Evolutionary conservation across 768 basidiomycete genomes (phyloP).

Genomic region (Suillus occidentalis): DNA sequence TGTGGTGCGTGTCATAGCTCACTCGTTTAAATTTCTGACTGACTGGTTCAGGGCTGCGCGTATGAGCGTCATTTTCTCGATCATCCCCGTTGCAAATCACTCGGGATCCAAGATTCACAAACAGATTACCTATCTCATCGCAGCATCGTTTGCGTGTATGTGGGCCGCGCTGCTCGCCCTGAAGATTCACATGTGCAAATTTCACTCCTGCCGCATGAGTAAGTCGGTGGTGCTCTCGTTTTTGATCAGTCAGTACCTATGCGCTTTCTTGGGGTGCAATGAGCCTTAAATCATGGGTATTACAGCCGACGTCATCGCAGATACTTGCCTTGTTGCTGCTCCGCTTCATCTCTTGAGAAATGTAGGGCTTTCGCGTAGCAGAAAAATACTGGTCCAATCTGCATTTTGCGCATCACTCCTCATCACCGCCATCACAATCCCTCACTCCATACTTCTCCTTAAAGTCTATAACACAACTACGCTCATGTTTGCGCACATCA

Average conservation of each 20-base stretch:
- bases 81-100: slow-evolving; percentile 20
- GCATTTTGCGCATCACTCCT: slow-evolving; percentile 21
- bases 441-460: slow-evolving; percentile 17
- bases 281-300: neutral
- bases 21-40: slow-evolving; percentile 3
- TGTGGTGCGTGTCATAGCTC: slow-evolving; percentile 16
- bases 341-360: slow-evolving; percentile 16
- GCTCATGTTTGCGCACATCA: slow-evolving; percentile 23
- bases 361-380: slow-evolving; percentile 9
- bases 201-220: slow-evolving; percentile 1
- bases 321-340: slow-evolving; percentile 17
- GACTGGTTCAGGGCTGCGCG: slow-evolving; percentile 20
- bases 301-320: slow-evolving; percentile 23
- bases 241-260: slow-evolving; percentile 21
- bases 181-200: slow-evolving; percentile 12
- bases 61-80: slow-evolving; percentile 24
- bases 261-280: neutral
- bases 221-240: slow-evolving; percentile 15
- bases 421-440: slow-evolving; percentile 20
- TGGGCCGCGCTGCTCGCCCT: slow-evolving; percentile 23
- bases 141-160: slow-evolving; percentile 23
- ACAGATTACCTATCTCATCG: slow-evolving; percentile 8
- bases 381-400: slow-evolving; percentile 19
- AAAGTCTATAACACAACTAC: neutral
- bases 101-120: slow-evolving; percentile 2